Evolutionary conservation across 306 rosid species (phyloP), one percentile per base, ranked within the genome.

Genomic region (Hippophae gyantsensis): DNA sequence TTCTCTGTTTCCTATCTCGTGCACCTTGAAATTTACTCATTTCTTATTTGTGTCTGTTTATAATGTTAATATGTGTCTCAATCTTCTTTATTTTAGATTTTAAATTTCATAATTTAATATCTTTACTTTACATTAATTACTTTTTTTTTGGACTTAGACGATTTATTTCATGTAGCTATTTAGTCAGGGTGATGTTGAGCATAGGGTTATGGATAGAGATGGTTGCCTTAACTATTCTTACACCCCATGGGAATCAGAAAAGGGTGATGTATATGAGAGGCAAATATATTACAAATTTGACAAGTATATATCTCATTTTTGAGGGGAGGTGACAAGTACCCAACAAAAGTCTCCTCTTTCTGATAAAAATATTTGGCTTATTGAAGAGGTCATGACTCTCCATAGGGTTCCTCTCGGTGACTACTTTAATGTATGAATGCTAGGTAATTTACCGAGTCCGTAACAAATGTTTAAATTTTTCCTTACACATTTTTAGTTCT

Each of bases 181-280:
- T 43, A 52, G 67, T 56, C 97, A 97, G 73, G 82, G 86, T 48
- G 94, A 83, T 18, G 65, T 93, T 80, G 99, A 88, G 41, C 78
- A 79, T 10, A 77, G 66, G 69, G 74, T 86, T 67, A 84, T 88
- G 95, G 97, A 86, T 77, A 88, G 80, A 60, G 84, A 86, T 46
- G 95, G 97, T 32, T 85, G 82, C 70, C 67, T 73, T 54, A 61
- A 78, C 81, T 93, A 93, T 72, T 83, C 95, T 54, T 62, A 38
- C 68, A 88, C 94, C 54, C 89, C 95, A 61, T 93, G 97, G 99
- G 97, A 85, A 70, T 80, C 82, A 5, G 99, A 93, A 79, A 84
- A 84, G 50, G 82, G 64, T 2, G 76, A 75, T 62, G 23, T 18
- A 18, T 18, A 18, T 18, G 23, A 18, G 1, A 18, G 23, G 23